These are phyloP conservation scores for Ganoderma resinaceum DNA, from an alignment of 1,284 basidiomycete genomes.

Conservation along the genomic window DNA sequence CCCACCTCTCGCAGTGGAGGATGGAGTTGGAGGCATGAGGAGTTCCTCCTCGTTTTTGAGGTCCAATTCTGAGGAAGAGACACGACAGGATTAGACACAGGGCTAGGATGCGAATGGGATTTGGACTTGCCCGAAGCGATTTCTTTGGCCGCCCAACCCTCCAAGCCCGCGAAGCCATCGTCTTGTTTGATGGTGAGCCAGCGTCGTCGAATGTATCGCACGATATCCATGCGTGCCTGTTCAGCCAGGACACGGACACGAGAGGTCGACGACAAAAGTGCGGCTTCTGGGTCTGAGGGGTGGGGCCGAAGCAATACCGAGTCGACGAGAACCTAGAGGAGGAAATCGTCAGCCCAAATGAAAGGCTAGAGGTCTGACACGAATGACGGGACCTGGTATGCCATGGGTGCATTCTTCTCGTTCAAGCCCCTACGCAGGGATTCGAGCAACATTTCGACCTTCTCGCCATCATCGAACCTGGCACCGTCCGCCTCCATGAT, in stretches of 20 bases:
- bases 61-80: slow-evolving; percentile 69
- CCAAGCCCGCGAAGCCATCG: slow-evolving; percentile 82
- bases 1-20: slow-evolving; percentile 30
- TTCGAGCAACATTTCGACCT: slow-evolving; percentile 75
- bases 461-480: slow-evolving; percentile 77
- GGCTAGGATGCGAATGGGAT: not conserved
- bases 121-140: slow-evolving; percentile 76
- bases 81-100: slow-evolving; percentile 8
- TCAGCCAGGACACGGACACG: slow-evolving; percentile 75
- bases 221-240: slow-evolving; percentile 69
- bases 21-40: slow-evolving; percentile 41
- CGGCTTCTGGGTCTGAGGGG: slow-evolving; percentile 60
- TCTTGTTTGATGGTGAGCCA: slow-evolving; percentile 83
- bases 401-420: slow-evolving; percentile 64
- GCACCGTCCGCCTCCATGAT: slow-evolving; percentile 75
- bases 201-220: slow-evolving; percentile 69
- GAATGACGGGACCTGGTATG: slow-evolving; percentile 75
- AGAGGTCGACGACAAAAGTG: slow-evolving; percentile 71
- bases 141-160: slow-evolving; percentile 89
- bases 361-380: not conserved
- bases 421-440: slow-evolving; percentile 64
- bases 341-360: slow-evolving; percentile 12
- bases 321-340: slow-evolving; percentile 73
- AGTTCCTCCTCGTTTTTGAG: slow-evolving; percentile 76
- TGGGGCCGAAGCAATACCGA: slow-evolving; percentile 76